Base-by-base conservation (phyloP, 2,329 filamentous ascomycete species). In the Dactylella cylindrospora region DNA sequence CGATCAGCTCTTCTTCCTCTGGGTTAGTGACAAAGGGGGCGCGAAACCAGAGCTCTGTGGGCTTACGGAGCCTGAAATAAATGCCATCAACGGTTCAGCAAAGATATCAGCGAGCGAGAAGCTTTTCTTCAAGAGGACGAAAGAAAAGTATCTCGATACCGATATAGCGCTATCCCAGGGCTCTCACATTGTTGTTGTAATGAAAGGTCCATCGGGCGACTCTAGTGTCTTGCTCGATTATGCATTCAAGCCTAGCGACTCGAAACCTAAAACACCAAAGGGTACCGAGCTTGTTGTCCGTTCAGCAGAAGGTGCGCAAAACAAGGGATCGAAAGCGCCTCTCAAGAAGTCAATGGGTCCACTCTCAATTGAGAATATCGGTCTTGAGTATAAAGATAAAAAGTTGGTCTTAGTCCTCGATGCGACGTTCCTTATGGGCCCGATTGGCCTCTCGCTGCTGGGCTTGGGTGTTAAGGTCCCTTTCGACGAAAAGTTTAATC, bases 401-500 rank as follows among this genome's bases (percentile, higher is more conserved):
- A 57, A 9, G 2, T 66, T 75, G 0, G 44, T 13, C 2, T 53
- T 76, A 20, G 64, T 66, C 5, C 67, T 76, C 9, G 69, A 73
- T 22, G 74, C 73, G 1, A 71, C 69, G 0, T 66, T 76, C 32
- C 49, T 67, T 5, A 57, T 76, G 2, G 74, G 74, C 0, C 74
- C 74, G 2, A 26, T 76, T 1, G 70, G 60, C 0, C 70, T 76
- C 31, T 50, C 67, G 0, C 55, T 76, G 0, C 22, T 74, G 1
- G 74, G 73, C 1, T 74, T 75, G 53, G 69, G 65, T 25, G 36
- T 75, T 19, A 50, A 64, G 10, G 17, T 73, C 1, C 39, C 64
- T 9, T 64, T 73, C 41, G 59, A 43, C 15, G 26, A 20, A n/a
- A n/a, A n/a, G n/a, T n/a, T n/a, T n/a, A 33, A 45, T 5, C 2